A percentile compares a stretch with the other conserved stretches of the same genome.
phyloP scores from a whole-genome alignment of 495 filamentous ascomycete species.

The Aspergillus homomorphus region DNA sequence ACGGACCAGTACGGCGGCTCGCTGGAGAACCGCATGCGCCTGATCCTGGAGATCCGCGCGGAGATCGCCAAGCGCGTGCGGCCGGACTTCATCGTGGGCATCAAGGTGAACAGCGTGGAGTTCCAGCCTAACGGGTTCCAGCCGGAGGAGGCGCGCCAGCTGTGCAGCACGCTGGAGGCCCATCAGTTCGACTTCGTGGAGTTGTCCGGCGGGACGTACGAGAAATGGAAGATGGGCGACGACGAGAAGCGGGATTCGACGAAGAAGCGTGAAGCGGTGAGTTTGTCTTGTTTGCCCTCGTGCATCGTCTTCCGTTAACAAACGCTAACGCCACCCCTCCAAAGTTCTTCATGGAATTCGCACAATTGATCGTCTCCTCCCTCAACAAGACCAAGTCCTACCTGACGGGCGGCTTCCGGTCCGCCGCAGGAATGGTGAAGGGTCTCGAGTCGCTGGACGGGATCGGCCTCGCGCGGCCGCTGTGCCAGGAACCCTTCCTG shows the following conservation, averaged over 20 bases:
- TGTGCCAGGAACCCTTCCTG: conserved; percentile 47
- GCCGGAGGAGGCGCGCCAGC: conserved; percentile 48
- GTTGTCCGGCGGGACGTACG: conserved; percentile 61
- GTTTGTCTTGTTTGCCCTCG: too few species aligned
- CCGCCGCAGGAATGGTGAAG: conserved; percentile 56
- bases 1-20: conserved; percentile 13
- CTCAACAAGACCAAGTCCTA: conserved; percentile 52
- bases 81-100: conserved; percentile 51
- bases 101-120: conserved; percentile 66
- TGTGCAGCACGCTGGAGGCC: conserved; percentile 53
- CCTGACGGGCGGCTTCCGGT: conserved; percentile 59
- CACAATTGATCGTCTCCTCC: conserved; percentile 52
- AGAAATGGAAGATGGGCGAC: conserved; percentile 30
- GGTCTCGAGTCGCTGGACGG: conserved; percentile 53
- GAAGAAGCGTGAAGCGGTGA: conserved; percentile 48
- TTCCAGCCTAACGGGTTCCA: conserved; percentile 58
- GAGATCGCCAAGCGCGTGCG: conserved; percentile 46
- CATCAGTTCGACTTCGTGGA: conserved; percentile 58
- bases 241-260: conserved; percentile 52
- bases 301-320: too few species aligned
- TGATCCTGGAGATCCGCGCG: conserved; percentile 33
- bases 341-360: conserved; percentile 65
- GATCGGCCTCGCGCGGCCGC: conserved; percentile 51
- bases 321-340: too few species aligned
- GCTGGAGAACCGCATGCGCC: conserved; percentile 9